Evolutionary conservation across 2,329 filamentous ascomycete genomes (phyloP).

Genomic region (Tetracladium maxilliforme): DNA sequence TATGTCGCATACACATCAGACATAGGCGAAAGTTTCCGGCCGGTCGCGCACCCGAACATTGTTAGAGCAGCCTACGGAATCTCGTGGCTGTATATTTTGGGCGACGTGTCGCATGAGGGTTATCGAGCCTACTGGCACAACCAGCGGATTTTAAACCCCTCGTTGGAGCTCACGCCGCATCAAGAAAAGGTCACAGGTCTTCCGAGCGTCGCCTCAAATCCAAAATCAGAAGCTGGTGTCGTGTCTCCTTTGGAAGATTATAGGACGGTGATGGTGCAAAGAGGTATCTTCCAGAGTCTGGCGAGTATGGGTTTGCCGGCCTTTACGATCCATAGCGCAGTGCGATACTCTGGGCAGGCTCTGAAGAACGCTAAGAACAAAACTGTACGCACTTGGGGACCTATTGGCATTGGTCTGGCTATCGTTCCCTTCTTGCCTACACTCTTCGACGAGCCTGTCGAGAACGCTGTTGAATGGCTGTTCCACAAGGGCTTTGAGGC

Average conservation of each 20-base stretch:
- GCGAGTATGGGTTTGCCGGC: slow-evolving; percentile 91
- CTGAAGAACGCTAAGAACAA: slow-evolving; percentile 70
- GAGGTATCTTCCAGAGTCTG: slow-evolving; percentile 78
- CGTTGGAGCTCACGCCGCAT: too few species aligned
- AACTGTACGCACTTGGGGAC: slow-evolving; percentile 67
- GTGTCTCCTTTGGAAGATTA: slow-evolving; percentile 77
- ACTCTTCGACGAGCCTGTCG: slow-evolving; percentile 84
- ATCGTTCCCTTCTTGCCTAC: slow-evolving; percentile 73
- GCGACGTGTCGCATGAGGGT: slow-evolving; percentile 84
- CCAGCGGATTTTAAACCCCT: slow-evolving; percentile 57
- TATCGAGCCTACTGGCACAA: slow-evolving; percentile 92
- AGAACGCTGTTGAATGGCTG: slow-evolving; percentile 76
- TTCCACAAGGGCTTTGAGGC: slow-evolving; percentile 73
- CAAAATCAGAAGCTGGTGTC: too few species aligned
- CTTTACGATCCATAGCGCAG: slow-evolving; percentile 86
- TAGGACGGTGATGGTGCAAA: slow-evolving; percentile 77
- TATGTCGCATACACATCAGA: slow-evolving; percentile 97
- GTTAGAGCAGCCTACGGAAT: slow-evolving; percentile 77
- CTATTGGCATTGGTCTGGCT: slow-evolving; percentile 69
- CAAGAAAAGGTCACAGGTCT: slow-evolving; percentile 33
- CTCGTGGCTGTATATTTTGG: slow-evolving; percentile 83
- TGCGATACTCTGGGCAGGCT: slow-evolving; percentile 76
- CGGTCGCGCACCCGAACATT: slow-evolving; percentile 72
- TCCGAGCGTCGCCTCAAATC: too few species aligned
- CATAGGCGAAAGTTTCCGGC: slow-evolving; percentile 91